Evolutionary conservation across 1,284 basidiomycete genomes (phyloP).

Genomic region (Ceratorhiza oryzae-sativae): DNA sequence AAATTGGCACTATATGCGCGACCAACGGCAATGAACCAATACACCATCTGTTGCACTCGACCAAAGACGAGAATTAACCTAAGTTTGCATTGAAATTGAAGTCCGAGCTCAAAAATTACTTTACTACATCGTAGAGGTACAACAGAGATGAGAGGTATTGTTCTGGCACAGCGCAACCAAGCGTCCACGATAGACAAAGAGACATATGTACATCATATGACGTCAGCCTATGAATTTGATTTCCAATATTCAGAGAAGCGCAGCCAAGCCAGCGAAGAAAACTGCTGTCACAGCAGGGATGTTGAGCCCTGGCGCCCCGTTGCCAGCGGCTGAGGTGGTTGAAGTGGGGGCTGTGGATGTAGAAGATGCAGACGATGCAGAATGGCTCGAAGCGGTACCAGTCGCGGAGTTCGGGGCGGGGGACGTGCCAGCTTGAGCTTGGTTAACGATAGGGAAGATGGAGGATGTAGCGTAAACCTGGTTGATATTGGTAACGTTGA

Average conservation of each 20-base stretch:
- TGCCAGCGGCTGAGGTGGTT: constrained; percentile 4
- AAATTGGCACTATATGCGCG: too few relatives aligned
- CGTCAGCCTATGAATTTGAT: not conserved
- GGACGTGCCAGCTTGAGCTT: constrained; percentile 10
- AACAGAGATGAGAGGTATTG: not conserved
- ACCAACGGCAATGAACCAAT: too few relatives aligned
- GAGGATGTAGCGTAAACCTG: constrained; percentile 24
- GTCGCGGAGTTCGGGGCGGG: not conserved
- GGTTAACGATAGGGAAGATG: constrained; percentile 23
- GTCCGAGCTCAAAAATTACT: not conserved
- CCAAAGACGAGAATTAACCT: too few relatives aligned
- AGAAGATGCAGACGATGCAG: not conserved
- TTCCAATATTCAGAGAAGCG: constrained; percentile 26
- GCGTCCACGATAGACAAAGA: not conserved
- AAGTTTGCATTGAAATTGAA: too few relatives aligned
- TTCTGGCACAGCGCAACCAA: not conserved
- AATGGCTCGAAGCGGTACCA: not conserved
- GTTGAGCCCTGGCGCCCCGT: constrained; percentile 5
- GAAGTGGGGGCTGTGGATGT: constrained; percentile 12
- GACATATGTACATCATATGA: constrained; percentile 14
- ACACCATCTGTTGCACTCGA: too few relatives aligned
- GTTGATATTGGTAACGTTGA: constrained; percentile 35
- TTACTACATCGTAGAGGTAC: not conserved
- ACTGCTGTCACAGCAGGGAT: not conserved
- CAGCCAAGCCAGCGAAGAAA: constrained; percentile 29